Percentiles rank a stretch among this genome's conserved stretches.
phyloP scores from a whole-genome alignment of 768 basidiomycete genomes.

The Phlegmacium glaucopus region DNA sequence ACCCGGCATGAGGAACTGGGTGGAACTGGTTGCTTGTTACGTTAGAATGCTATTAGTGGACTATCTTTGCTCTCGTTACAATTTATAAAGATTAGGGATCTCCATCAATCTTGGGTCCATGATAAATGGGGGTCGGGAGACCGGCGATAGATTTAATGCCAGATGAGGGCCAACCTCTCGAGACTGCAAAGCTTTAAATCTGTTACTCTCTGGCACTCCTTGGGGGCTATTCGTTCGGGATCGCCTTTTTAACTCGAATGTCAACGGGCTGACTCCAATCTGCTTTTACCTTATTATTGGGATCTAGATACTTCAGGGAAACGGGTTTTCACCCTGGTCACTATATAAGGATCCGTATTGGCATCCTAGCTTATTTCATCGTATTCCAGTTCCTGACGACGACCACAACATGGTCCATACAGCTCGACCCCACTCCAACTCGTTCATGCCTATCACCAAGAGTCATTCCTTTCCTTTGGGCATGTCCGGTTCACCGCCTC shows the following conservation, averaged over 20 bases:
- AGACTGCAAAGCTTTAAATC: slow-evolving; percentile 12
- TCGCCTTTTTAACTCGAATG: slow-evolving; percentile 14
- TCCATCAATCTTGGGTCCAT: slow-evolving; percentile 20
- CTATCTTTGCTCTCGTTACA: slow-evolving; percentile 7
- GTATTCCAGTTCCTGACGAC: slow-evolving; percentile 13
- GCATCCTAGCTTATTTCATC: neutral
- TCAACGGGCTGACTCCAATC: slow-evolving; percentile 14
- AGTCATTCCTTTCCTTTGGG: slow-evolving; percentile 3
- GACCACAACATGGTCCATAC: slow-evolving; percentile 13
- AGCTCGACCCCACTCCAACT: slow-evolving; percentile 14
- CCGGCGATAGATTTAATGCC: slow-evolving; percentile 17
- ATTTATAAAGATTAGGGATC: slow-evolving; percentile 9
- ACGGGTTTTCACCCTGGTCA: slow-evolving; percentile 11
- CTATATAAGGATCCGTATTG: slow-evolving; percentile 19
- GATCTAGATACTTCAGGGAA: slow-evolving; percentile 19
- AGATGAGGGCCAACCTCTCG: slow-evolving; percentile 19
- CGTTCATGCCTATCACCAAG: slow-evolving; percentile 11
- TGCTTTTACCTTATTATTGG: slow-evolving; percentile 14
- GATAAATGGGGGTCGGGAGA: slow-evolving; percentile 18
- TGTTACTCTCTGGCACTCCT: slow-evolving; percentile 8
- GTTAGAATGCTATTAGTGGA: slow-evolving; percentile 15
- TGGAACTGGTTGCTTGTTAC: slow-evolving; percentile 19
- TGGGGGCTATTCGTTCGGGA: slow-evolving; percentile 12
- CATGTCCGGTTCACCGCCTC: slow-evolving; percentile 14
- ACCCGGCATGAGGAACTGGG: neutral